Base-by-base conservation (phyloP, 768 basidiomycete species). In the Astraeus odoratus region DNA sequence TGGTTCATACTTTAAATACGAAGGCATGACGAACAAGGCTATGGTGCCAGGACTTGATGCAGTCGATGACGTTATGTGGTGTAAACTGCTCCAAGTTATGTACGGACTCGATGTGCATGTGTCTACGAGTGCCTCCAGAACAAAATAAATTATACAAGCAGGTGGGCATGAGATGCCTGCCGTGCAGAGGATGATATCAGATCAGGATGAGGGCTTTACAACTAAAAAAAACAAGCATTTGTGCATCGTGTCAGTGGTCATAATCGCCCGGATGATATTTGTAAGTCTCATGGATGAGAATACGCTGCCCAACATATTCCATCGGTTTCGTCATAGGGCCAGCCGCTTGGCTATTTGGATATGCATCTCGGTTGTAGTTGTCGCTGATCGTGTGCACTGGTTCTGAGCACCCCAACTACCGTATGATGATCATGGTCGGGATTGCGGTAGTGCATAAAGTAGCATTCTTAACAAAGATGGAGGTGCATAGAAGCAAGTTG, bases 401-500 rank as follows among this genome's bases (percentile, higher is more conserved):
- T 95, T 4, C 75, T 98, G 47, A 90, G 89, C 44, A 98, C 95
- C 0, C 96, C 96, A 1, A 98, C 96, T 0, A 96, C 95, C 2
- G n/a, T n/a, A n/a, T n/a, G n/a, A n/a, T n/a, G n/a, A 92, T 98
- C 66, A 98, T 98, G 96, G 96, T 98, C 25, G 96, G 96, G 15
- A 98, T 95, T 0, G 96, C 96, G 1, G 81, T 98, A 96, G 96
- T 2, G 96, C 96, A 8, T 78, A 86, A 69, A 95, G 97, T 56
- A 95, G 96, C 0, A 98, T 99, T 48, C 68, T 99, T 37, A 98
- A 98, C 78, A 99, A 99, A 62, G 94, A 96, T 18, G 96, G 94
- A 2, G 75, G 86, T 12, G 94, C 96, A 3, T 71, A 22, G 96
- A 99, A 60, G 92, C 90, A 3, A 92, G 91, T 64, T 81, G 78